Conservation (phyloP, 1,139 yeast species). For the Taphrina confusa region DNA sequence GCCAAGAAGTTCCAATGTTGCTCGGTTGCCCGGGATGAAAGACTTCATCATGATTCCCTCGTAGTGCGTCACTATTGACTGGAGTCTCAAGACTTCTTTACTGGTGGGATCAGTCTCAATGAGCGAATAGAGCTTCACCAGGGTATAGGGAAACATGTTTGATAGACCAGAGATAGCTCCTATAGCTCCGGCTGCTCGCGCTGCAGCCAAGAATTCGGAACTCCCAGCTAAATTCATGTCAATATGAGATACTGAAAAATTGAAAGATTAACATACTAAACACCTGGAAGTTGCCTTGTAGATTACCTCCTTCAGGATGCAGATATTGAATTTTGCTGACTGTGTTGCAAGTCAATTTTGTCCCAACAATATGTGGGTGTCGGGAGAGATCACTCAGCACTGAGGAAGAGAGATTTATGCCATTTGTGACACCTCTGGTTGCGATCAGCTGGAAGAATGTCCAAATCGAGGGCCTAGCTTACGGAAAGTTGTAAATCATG, state of each 20-base stretch:
- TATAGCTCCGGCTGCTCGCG: slow-evolving; percentile 49
- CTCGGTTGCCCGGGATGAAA: slow-evolving; percentile 12
- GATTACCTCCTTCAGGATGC: slow-evolving; percentile 40
- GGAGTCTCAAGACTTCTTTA: slow-evolving; percentile 37
- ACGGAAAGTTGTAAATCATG: slow-evolving; percentile 56
- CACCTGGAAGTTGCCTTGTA: slow-evolving; percentile 45
- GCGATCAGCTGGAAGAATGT: too few species aligned
- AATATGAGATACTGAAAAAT: too few species aligned
- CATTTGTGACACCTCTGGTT: slow-evolving; percentile 49
- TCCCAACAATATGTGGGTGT: slow-evolving; percentile 54
- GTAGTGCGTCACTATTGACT: slow-evolving; percentile 35
- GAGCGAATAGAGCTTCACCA: slow-evolving; percentile 36
- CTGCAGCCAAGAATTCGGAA: slow-evolving; percentile 52
- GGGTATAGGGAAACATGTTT: slow-evolving; percentile 43
- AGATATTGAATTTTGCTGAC: slow-evolving; percentile 49
- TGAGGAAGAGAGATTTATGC: slow-evolving; percentile 46
- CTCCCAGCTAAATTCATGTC: slow-evolving; percentile 45
- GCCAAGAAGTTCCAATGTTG: slow-evolving; percentile 6
- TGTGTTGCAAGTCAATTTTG: slow-evolving; percentile 54
- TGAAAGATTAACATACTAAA: slow-evolving; percentile 41
- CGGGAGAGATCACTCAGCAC: slow-evolving; percentile 45
- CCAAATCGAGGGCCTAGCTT: too few species aligned
- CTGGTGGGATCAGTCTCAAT: slow-evolving; percentile 34
- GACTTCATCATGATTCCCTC: slow-evolving; percentile 29
- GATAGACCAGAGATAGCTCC: slow-evolving; percentile 55